These are phyloP conservation scores for Diaporthe humulicola DNA, from an alignment of 2,329 filamentous ascomycete genomes.

Conservation along the genomic window DNA sequence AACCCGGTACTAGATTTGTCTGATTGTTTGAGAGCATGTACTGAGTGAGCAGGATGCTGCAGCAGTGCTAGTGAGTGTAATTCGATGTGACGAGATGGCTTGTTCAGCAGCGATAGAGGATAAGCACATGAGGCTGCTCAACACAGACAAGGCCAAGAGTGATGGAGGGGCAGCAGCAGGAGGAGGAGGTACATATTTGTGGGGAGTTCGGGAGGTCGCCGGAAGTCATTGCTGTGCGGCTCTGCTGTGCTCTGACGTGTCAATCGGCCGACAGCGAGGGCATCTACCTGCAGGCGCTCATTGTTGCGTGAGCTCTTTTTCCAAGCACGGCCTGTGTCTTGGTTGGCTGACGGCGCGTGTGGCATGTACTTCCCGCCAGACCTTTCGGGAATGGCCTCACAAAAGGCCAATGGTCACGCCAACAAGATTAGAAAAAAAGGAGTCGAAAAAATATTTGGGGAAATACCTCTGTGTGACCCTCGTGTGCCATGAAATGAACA, in stretches of 20 bases:
- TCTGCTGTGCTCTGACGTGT: constrained; percentile 40
- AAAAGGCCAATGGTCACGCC: neutral
- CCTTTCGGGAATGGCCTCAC: constrained; percentile 33
- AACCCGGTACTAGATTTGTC: neutral
- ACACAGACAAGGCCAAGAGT: constrained; percentile 12
- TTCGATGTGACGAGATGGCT: neutral
- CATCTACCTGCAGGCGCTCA: constrained; percentile 36
- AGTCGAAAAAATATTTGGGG: neutral
- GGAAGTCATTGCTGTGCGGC: constrained; percentile 35
- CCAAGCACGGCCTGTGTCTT: neutral
- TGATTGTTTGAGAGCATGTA: neutral
- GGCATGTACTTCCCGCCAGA: constrained; percentile 30
- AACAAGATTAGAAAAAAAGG: neutral
- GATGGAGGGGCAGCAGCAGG: constrained; percentile 37
- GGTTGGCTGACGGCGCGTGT: constrained; percentile 21
- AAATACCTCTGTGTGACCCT: neutral
- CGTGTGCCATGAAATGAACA: neutral
- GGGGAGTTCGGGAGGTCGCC: constrained; percentile 23
- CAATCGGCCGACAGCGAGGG: constrained; percentile 38
- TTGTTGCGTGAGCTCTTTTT: constrained; percentile 12
- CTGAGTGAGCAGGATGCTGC: neutral
- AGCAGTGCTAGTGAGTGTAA: neutral
- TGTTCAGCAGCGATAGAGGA: constrained; percentile 2
- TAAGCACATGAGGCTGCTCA: constrained; percentile 21
- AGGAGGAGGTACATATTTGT: constrained; percentile 25